Evolutionary conservation across 2,329 filamentous ascomycete genomes (phyloP).

Genomic region (Trichophyton rubrum): DNA sequence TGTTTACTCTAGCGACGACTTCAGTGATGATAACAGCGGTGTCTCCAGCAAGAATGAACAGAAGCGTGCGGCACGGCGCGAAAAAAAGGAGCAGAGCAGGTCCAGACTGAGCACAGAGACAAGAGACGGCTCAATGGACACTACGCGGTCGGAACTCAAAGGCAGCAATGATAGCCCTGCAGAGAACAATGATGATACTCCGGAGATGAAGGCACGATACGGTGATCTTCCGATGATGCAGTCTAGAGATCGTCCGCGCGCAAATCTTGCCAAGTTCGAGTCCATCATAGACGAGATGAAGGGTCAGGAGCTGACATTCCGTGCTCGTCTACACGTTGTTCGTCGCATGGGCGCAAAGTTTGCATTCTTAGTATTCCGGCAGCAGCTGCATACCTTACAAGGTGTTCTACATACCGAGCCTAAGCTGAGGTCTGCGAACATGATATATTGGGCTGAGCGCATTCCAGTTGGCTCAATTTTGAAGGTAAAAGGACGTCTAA

Average conservation of each 20-base stretch:
- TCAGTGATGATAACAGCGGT: slow-evolving; percentile 25
- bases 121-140: slow-evolving; percentile 8
- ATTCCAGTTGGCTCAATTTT: slow-evolving; percentile 67
- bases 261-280: slow-evolving; percentile 39
- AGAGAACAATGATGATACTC: slow-evolving; percentile 32
- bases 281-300: slow-evolving; percentile 41
- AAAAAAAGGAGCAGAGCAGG: slow-evolving; percentile 25
- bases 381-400: slow-evolving; percentile 72
- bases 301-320: slow-evolving; percentile 53
- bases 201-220: slow-evolving; percentile 48
- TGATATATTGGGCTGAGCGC: slow-evolving; percentile 80
- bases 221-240: slow-evolving; percentile 47
- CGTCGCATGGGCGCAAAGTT: slow-evolving; percentile 70
- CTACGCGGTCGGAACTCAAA: background rate
- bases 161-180: background rate
- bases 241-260: slow-evolving; percentile 40
- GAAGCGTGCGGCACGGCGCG: slow-evolving; percentile 29
- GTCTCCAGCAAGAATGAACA: slow-evolving; percentile 34
- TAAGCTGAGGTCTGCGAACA: slow-evolving; percentile 54
- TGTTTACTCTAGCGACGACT: slow-evolving; percentile 33
- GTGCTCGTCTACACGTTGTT: slow-evolving; percentile 63
- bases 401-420: slow-evolving; percentile 57
- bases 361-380: slow-evolving; percentile 74
- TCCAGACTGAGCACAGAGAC: slow-evolving; percentile 27
- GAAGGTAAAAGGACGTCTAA: slow-evolving; percentile 59